Evolutionary conservation across 2,329 filamentous ascomycete genomes (phyloP).

Genomic region (Colletotrichum brevisporum): DNA sequence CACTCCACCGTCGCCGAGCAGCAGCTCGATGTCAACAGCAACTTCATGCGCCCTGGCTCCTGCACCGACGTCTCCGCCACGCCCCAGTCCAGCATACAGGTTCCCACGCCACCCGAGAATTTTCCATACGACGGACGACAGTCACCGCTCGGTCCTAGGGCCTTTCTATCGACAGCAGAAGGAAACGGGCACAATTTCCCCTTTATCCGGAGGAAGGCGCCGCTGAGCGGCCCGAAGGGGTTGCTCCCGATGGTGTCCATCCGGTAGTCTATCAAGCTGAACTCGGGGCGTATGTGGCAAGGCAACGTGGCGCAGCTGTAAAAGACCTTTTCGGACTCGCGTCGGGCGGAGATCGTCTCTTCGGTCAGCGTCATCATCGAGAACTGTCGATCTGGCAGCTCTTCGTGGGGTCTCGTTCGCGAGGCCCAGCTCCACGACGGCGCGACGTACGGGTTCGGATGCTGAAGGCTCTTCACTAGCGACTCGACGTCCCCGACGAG

Average conservation of each 20-base stretch:
- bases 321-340: not conserved
- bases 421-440: conserved; percentile 26
- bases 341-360: no score
- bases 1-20: conserved; percentile 9
- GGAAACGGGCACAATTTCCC: not conserved
- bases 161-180: not conserved
- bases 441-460: not conserved
- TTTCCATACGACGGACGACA: not conserved
- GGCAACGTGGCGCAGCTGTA: not conserved
- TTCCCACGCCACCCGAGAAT: not conserved
- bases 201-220: not conserved
- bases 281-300: conserved; percentile 2
- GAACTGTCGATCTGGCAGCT: not conserved
- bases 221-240: not conserved
- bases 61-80: not conserved
- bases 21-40: conserved; percentile 4
- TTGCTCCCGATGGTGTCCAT: conserved; percentile 2
- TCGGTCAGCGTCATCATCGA: not conserved
- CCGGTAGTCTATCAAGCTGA: not conserved
- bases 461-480: not conserved
- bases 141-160: not conserved
- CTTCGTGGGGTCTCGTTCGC: not conserved
- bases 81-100: conserved; percentile 15
- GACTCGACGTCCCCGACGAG: not conserved
- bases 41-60: not conserved